Evolutionary conservation across 192 early-diverging fungal species (phyloP), one percentile per base, ranked within the genome.

Genomic region (Mortierella claussenii): DNA sequence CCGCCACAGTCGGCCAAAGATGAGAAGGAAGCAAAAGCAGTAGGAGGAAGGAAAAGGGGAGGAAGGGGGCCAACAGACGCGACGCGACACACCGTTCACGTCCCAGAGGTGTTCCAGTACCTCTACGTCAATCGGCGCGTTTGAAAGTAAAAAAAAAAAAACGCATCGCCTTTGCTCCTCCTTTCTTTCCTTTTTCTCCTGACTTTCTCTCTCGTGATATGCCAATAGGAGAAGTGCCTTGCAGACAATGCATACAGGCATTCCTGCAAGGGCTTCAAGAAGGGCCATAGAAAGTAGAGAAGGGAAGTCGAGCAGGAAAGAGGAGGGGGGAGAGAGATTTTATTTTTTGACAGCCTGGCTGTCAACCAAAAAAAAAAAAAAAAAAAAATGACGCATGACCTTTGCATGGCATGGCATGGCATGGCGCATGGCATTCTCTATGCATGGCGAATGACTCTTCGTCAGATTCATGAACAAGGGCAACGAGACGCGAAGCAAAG

Each of bases 51-150:
- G 13, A 40, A 13, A 7, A 40, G 8, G 13, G 13, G 37, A 40
- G 13, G 13, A 40, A 40, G 13, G 37, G 37, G 37, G 13, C 37
- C 13, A 40, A 10, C 37, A 10, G 37, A 40, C 8, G 43, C n/a
- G 42, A 23, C 9, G 21, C 12, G 20, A 17, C 52, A 55, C 28
- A 18, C 31, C n/a, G 59, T 69, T 0, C 68, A 69, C 40, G 57
- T 49, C 13, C 68, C 68, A 10, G 68, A 69, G 0, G 68, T 69
- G 11, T 69, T 69, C 24, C 37, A 46, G 12, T 69, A 69, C 45
- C 33, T 69, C 13, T 69, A 69, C 15, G 45, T 69, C 8, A 69
- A 69, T 32, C 37, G 59, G 3, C 48, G 68, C 17, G 30, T 55
- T 24, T 60, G 23, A 49, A 6, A 15, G 1, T 24, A 4, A 11